These are phyloP conservation scores for Hyphopichia homilentoma DNA, from an alignment of 805 yeast genomes.

Conservation along the genomic window DNA sequence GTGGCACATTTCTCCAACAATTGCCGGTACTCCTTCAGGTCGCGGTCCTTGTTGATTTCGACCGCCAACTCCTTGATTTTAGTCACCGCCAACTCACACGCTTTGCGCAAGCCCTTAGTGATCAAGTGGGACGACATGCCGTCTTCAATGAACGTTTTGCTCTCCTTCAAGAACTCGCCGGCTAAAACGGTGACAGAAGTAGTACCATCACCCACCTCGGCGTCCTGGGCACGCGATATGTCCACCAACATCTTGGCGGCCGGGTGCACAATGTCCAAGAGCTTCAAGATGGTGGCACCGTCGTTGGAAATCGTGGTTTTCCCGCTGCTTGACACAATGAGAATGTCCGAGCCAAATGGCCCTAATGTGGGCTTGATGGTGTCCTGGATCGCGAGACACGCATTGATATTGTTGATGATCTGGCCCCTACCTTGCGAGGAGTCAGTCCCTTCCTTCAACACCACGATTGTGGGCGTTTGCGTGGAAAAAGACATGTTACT, in stretches of 20 bases:
- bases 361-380: conserved; percentile 93
- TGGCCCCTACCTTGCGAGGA: conserved; percentile 96
- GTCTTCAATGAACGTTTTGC: conserved; percentile 89
- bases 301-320: conserved; percentile 95
- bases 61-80: conserved; percentile 74
- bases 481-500: conserved; percentile 77
- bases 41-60: conserved; percentile 54
- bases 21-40: conserved; percentile 53
- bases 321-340: conserved; percentile 79
- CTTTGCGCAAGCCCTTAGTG: conserved; percentile 81
- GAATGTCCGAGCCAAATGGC: conserved; percentile 94
- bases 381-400: conserved; percentile 95
- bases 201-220: conserved; percentile 98
- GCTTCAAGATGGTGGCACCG: conserved; percentile 92
- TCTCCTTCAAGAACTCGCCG: conserved; percentile 90
- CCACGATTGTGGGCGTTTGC: conserved; percentile 97
- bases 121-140: conserved; percentile 91
- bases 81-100: conserved; percentile 71
- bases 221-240: conserved; percentile 94
- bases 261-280: conserved; percentile 95
- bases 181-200: conserved; percentile 94
- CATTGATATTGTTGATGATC: conserved; percentile 91
- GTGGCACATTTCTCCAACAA: conserved; percentile 88
- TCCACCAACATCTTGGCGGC: conserved; percentile 96
- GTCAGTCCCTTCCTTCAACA: conserved; percentile 96